A percentile compares a stretch with the other conserved stretches of the same genome.
These are phyloP conservation scores for Hanseniaspora sp. DNA, from an alignment of 1,139 yeast species.

Conservation along the genomic window DNA sequence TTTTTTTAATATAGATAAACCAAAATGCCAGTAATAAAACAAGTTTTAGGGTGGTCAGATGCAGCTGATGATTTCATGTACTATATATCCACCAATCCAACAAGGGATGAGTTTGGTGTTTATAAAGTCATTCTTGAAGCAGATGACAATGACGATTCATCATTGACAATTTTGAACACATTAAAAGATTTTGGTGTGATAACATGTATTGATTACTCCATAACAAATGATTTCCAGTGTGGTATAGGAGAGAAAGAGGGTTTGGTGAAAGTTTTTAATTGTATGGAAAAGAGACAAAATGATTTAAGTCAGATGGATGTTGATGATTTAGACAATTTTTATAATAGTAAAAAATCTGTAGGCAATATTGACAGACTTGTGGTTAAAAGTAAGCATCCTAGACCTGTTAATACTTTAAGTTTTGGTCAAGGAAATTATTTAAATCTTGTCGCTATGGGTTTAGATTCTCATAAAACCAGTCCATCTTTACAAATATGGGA, in stretches of 20 bases:
- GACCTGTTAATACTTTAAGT: constrained; percentile 67
- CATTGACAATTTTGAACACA: constrained; percentile 40
- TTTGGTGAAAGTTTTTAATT: constrained; percentile 51
- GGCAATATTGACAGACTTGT: constrained; percentile 25
- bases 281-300: constrained; percentile 27
- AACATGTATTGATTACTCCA: constrained; percentile 60
- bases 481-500: constrained; percentile 75
- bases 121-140: constrained; percentile 27
- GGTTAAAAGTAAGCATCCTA: constrained; percentile 52
- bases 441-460: constrained; percentile 56
- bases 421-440: constrained; percentile 46
- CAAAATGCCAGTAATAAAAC: constrained; percentile 15
- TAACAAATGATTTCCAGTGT: constrained; percentile 44
- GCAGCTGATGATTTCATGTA: constrained; percentile 17
- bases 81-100: constrained; percentile 31
- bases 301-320: neutral
- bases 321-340: constrained; percentile 12
- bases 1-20: no score
- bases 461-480: constrained; percentile 72
- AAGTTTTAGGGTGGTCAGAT: constrained; percentile 16
- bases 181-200: constrained; percentile 61
- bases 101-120: constrained; percentile 31
- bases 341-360: neutral
- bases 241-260: constrained; percentile 74
- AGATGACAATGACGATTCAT: constrained; percentile 32